Evolutionary conservation across 106 monocot species (phyloP), one percentile per base, ranked within the genome.

Genomic region (Acanthochlamys bracteata): DNA sequence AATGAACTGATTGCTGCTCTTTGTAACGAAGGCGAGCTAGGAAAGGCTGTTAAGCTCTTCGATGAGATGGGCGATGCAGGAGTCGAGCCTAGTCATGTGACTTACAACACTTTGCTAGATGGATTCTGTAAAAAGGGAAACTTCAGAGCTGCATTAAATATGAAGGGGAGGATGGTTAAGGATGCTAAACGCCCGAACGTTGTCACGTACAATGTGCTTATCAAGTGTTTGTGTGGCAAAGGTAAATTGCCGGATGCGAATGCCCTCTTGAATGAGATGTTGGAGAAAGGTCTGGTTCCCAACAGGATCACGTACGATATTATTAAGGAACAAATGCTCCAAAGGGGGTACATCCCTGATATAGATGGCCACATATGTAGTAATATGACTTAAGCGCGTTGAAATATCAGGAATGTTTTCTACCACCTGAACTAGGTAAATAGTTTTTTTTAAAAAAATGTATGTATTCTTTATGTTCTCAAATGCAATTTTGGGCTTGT

Each of bases 201-300:
- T 64, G 88, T 81, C 14, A 98, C 85, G 7, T 86, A 83, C 59
- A 89, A 93, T 75, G 74, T 89, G 16, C 69, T 93, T 20, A 79
- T 89, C 22, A 89, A 86, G 64, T 83, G 81, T 54, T 64, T 86
- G 25, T 86, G 80, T 68, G 69, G 62, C 42, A 83, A 72, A 62
- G 70, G 74, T 24, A 83, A 79, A 56, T 42, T 83, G 68, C 69
- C 70, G 7, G 80, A 76, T 40, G 93, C 89, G 10, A 93, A 93
- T 79, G 55, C 25, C 25, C 74, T 98, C 33, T 55, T 98, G 70
- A 92, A 98, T 81, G 91, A 88, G 79, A 92, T 98, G 88, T 67
- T 98, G 52, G 88, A 92, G 67, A 98, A 83, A 66, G 91, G 96
- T 47, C 56, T 92, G 64, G 81, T 88, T 67, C 96, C 88, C 16